Evolutionary conservation across 306 rosid species (phyloP), one percentile per base, ranked within the genome.

Genomic region (Gleditsia sinensis): DNA sequence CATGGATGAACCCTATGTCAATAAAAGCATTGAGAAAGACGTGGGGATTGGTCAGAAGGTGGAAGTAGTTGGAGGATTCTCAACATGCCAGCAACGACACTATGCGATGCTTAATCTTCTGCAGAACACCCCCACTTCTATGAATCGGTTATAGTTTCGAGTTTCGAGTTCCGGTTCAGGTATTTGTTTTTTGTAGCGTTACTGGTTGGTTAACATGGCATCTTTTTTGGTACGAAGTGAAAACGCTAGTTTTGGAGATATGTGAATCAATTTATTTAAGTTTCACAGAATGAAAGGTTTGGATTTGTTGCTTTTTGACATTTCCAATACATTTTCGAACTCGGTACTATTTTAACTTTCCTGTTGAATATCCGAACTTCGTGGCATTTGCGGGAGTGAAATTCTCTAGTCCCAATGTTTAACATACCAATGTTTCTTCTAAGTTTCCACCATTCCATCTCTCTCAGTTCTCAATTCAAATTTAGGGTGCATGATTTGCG

Each of bases 71-170:
- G 72, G 63, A 56, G 78, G 62, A 37, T 11, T 77, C 62, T 74
- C 73, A 14, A 42, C 65, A 9, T 68, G 81, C 83, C 86, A 75
- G 69, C 82, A 80, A 27, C 46, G 39, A 2, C 78, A 74, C 49
- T 58, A 77, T 9, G 28, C 67, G 76, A 74, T 54, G 56, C 49
- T 63, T 21, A 65, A 78, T 49, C 32, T 63, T n/a, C 17, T 28
- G 13, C 83, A 65, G 16, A 75, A 55, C 60, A 39, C 51, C 27
- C 3, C 2, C 21, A 71, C 83, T 20, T 78, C 75, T 0, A 56
- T 80, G 69, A 76, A 42, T 24, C 80, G 76, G 81, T 76, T 53
- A 33, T 78, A 50, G 23, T 14, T 53, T 20, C 17, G 42, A 50
- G 23, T 14, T 53, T 20, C 17, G 42, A 37, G 42, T 32, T 57